Conservation (phyloP, 2,329 filamentous ascomycete genomes). For the Aspergillus pseudoterreus region DNA sequence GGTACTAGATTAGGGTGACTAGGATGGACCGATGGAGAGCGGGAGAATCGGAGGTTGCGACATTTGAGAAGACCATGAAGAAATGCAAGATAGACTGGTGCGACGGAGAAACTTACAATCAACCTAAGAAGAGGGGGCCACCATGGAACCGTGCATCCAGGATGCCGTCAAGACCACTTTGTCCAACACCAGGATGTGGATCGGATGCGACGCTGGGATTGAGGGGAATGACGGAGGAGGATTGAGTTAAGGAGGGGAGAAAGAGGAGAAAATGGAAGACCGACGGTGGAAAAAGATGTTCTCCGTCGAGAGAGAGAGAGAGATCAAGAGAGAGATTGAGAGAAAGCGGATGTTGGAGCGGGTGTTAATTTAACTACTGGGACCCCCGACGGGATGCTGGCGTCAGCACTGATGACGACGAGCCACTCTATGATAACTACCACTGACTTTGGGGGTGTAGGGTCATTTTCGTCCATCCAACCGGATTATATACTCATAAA, state of each 20-base stretch:
- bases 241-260: background rate
- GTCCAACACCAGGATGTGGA: background rate
- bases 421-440: background rate
- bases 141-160: background rate
- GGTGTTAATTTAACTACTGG: background rate
- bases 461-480: background rate
- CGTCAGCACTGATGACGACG: constrained; percentile 9
- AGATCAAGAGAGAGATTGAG: constrained; percentile 1
- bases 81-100: background rate
- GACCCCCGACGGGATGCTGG: constrained; percentile 13
- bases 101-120: background rate
- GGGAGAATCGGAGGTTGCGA: background rate
- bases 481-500: background rate
- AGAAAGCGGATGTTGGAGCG: constrained; percentile 5
- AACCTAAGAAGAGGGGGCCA: background rate
- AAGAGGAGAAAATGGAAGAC: background rate
- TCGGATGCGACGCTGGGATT: background rate
- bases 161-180: constrained; percentile 2
- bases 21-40: background rate
- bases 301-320: background rate
- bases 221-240: background rate
- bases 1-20: background rate
- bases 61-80: background rate
- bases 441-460: background rate
- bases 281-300: background rate